Base-by-base conservation (phyloP, 2,329 filamentous ascomycete genomes). In the Fusarium sp. region DNA sequence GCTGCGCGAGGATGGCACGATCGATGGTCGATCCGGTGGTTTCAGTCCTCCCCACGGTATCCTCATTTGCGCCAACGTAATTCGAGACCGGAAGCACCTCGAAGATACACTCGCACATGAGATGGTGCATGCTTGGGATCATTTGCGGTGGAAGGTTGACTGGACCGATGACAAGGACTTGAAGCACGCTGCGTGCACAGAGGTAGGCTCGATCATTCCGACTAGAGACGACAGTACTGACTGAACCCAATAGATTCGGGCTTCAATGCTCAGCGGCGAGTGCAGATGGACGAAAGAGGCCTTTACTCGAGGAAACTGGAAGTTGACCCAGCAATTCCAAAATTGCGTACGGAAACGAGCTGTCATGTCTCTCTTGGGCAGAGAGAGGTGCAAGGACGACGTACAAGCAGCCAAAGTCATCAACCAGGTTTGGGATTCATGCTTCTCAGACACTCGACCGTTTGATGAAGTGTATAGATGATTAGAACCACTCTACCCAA, bases 381-480 rank as follows among this genome's bases (percentile, higher is more conserved):
- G 95, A 59, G 92, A 93, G 14, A 82, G 84, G 42, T 95, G 93
- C 73, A 91, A 91, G 75, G 91, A 96, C 75, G 88, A 96, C 69
- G 87, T 88, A 13, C 91, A 98, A 67, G 95, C 95, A 4, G 85
- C 87, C 47, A 92, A 90, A 78, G 88, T 96, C 23, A 92, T 99
- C 54, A 95, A 98, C 76, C 89, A 96, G 76, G 95, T 99, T n/a
- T 99, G 94, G 92, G 93, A 97, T 67, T 97, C 93, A 70, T 99
- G 95, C 76, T 99, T 96, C 75, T 81, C 86, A 47, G 95, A 99
- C 77, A 98, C 94, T 4, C 83, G 95, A 71, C 95, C 95, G 3
- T 99, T 99, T 77, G 93, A 98, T 75, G 94, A 98, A 75, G 93
- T 99, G 49, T 99, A 97, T 76, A 88, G 92, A 75, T 94, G 75